Evolutionary conservation across 768 basidiomycete genomes (phyloP).

Genomic region (Leucocoprinus leucothites): DNA sequence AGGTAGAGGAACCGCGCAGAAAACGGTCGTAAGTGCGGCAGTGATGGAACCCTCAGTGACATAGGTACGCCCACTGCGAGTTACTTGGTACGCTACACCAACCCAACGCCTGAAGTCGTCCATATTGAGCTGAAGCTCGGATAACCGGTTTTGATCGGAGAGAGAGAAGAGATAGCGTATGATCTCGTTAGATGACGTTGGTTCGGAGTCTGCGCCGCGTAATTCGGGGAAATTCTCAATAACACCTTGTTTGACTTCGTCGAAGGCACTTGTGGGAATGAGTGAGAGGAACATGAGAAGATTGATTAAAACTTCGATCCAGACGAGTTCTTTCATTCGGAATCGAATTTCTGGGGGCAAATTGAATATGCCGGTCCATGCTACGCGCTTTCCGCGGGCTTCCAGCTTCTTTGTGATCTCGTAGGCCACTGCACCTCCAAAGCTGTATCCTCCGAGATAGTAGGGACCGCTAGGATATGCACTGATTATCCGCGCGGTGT

Average conservation of each 20-base stretch:
- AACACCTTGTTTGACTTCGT: slow-evolving; percentile 1
- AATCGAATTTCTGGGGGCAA: slow-evolving; percentile 7
- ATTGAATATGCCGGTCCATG: slow-evolving; percentile 7
- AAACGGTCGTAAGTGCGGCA: slow-evolving; percentile 1
- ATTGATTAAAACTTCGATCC: slow-evolving; percentile 7
- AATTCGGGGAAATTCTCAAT: slow-evolving; percentile 2
- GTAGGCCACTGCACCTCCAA: slow-evolving; percentile 6
- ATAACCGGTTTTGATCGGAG: slow-evolving; percentile 3
- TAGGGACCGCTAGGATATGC: slow-evolving; percentile 4
- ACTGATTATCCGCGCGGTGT: not conserved
- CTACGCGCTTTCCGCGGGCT: not conserved
- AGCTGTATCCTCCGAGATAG: slow-evolving; percentile 5
- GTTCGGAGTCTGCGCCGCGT: slow-evolving; percentile 2
- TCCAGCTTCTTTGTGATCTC: slow-evolving; percentile 9
- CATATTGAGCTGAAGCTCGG: slow-evolving; percentile 4
- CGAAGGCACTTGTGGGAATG: slow-evolving; percentile 2
- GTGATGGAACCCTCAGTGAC: slow-evolving; percentile 1
- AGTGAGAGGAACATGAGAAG: slow-evolving; percentile 6
- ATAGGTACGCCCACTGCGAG: slow-evolving; percentile 1
- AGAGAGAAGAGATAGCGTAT: slow-evolving; percentile 8
- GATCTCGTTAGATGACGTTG: not conserved
- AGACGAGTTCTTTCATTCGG: slow-evolving; percentile 9
- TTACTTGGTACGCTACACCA: not conserved
- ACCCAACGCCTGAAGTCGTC: slow-evolving; percentile 9
- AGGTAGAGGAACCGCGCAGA: slow-evolving; percentile 7